Evolutionary conservation across 2,329 filamentous ascomycete species (phyloP), one percentile per base, ranked within the genome.

Genomic region (Mariannaea elegans): DNA sequence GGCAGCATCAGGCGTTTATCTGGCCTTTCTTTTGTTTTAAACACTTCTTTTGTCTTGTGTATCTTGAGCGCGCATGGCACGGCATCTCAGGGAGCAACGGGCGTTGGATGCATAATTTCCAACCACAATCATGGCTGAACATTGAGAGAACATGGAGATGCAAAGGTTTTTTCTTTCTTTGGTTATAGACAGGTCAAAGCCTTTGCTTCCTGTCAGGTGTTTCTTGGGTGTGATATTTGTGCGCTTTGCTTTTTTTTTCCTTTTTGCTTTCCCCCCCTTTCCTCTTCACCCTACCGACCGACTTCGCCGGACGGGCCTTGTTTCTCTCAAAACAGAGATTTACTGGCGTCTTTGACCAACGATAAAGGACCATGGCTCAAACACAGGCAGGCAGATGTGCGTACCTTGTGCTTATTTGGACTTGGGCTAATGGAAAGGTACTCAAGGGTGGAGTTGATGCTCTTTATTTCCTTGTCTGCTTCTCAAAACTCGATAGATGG

Each of bases 61-160:
- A 70, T 69, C 71, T 71, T 67, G 62, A 75, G 75, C 75, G 73
- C 67, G 72, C 71, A 72, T 76, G 65, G 72, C 72, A 75, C 73
- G 65, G 67, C 69, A 72, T 75, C 59, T 72, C 66, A 70, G 53
- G 68, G 66, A 72, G 71, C 67, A 69, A 57, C 60, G 73, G 41
- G 75, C 74, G 75, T 76, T 76, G 71, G 69, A 73, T 71, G 65
- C 59, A 58, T 36, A 64, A 71, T 68, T 65, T 70, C 65, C 65
- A 71, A 68, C 65, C 67, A 66, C 56, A 54, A 67, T 72, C 60
- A 73, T 68, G 71, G 62, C 64, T 72, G 65, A 72, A 65, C 62
- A 72, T 67, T 59, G 63, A 67, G 63, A 41, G 66, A 65, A 64
- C 63, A 64, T 59, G 63, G 66, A 64, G 60, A 63, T 65, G 59